Base-by-base conservation (phyloP, 1,284 basidiomycete species). In the Tylopilus sp. region DNA sequence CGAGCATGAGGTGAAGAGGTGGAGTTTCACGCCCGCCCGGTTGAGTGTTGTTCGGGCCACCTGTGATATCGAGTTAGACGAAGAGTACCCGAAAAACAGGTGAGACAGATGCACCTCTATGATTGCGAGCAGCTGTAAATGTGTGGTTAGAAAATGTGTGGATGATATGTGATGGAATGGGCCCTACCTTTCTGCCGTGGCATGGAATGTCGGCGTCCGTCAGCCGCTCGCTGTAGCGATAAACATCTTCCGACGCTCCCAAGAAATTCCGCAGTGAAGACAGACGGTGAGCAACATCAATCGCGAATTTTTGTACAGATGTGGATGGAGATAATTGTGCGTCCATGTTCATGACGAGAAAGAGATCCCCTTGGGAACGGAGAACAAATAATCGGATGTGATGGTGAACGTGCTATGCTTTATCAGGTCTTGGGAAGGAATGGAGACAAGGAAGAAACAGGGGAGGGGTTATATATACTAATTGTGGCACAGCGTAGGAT, bases 1-100 rank as follows among this genome's bases (percentile, higher is more conserved):
- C 17, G 62, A 43, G 50, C 73, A 75, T 35, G 67, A 61, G 25
- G 73, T 63, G 50, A 75, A 75, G 32, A 70, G 61, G 42, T 72
- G 63, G 19, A 72, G 61, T 44, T 71, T 71, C 42, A 75, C 50
- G 40, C 67, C 69, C 19, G 58, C 62, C 22, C 59, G 63, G 43
- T 62, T 62, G 50, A 73, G 65, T 31, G 73, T 75, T 32, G 61
- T 60, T 50, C 72, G 64, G 9, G 71, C 68, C 11, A 69, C 72
- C 71, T 73, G 19, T 36, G 41, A 31, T 37, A 52, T 40, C 37
- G 31, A 29, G 50, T 61, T 26, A 55, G 50, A 45, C 26, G 28
- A 17, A 14, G 20, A 26, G 20, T 32, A 36, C 20, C 24, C 49
- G 24, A 52, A 37, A 13, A 44, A 7, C 20, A 50, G 51, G 33